Evolutionary conservation across 177 flowering plant genomes (phyloP).

Genomic region (Vitis hybrid): DNA sequence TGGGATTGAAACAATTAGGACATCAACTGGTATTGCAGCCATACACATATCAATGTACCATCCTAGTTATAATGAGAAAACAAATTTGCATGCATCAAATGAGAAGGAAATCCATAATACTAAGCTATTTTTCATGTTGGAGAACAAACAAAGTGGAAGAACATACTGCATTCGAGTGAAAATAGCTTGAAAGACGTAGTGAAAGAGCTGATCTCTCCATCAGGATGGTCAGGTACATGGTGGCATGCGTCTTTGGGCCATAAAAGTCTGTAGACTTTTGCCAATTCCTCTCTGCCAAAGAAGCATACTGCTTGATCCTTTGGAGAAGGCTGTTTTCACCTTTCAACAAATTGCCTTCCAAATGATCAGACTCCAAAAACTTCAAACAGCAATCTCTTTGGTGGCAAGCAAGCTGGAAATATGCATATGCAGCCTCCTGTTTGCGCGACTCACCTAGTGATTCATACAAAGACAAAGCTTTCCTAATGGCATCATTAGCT

Average conservation of each 20-base stretch:
- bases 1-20: no score
- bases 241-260: slow-evolving; percentile 70
- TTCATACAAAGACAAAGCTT: slow-evolving; percentile 81
- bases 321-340: slow-evolving; percentile 47
- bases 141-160: slow-evolving; percentile 7
- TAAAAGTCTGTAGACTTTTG: slow-evolving; percentile 81
- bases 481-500: slow-evolving; percentile 91
- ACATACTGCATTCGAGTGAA: slow-evolving; percentile 63
- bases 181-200: slow-evolving; percentile 45
- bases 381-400: slow-evolving; percentile 82
- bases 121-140: not conserved
- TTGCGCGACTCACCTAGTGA: slow-evolving; percentile 77
- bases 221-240: slow-evolving; percentile 75
- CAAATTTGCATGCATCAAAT: not conserved
- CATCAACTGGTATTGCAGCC: no score
- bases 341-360: slow-evolving; percentile 35
- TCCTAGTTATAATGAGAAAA: not conserved
- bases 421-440: slow-evolving; percentile 95
- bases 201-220: slow-evolving; percentile 71
- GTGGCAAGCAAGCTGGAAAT: slow-evolving; percentile 87
- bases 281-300: slow-evolving; percentile 95
- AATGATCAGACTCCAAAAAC: slow-evolving; percentile 44
- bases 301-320: slow-evolving; percentile 75
- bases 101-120: not conserved
- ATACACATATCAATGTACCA: no score